phyloP scores from a whole-genome alignment of 768 basidiomycete species.

The Strobilomyces echinocephalus region DNA sequence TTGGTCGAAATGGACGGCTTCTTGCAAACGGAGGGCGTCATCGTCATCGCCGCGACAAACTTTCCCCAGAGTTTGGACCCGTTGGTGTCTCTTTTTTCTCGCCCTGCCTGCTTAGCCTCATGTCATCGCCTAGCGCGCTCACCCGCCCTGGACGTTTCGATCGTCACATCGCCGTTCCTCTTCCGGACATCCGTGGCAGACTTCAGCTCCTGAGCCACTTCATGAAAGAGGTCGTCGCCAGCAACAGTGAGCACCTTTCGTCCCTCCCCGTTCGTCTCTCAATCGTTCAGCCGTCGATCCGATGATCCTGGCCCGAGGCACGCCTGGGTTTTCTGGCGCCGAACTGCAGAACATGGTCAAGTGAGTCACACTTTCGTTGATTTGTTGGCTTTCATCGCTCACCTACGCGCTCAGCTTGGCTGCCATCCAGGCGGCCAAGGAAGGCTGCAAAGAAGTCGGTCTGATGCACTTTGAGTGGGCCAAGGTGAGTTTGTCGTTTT shows the following conservation, averaged over 20 bases:
- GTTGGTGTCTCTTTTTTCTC: constrained; percentile 40
- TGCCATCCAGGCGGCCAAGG: constrained; percentile 90
- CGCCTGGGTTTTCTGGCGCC: constrained; percentile 94
- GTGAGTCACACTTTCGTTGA: constrained; percentile 38
- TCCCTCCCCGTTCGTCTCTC: not conserved
- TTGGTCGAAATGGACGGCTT: constrained; percentile 98
- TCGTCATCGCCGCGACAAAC: constrained; percentile 96
- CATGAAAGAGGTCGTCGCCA: constrained; percentile 71
- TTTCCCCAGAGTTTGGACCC: constrained; percentile 92
- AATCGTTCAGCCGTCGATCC: constrained; percentile 65
- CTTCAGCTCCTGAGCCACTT: constrained; percentile 92
- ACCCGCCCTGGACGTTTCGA: constrained; percentile 97
- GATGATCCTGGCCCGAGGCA: constrained; percentile 86
- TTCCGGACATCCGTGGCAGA: constrained; percentile 92
- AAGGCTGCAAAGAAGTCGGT: constrained; percentile 65
- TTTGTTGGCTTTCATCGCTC: not conserved
- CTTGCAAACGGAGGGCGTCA: constrained; percentile 86
- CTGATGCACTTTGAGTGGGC: constrained; percentile 97
- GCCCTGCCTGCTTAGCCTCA: constrained; percentile 10
- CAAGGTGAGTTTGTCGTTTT: constrained; percentile 49
- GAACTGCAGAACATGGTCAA: constrained; percentile 98
- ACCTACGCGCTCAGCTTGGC: constrained; percentile 53
- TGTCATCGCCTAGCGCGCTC: constrained; percentile 58
- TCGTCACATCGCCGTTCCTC: constrained; percentile 83
- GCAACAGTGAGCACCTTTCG: constrained; percentile 40